Evolutionary conservation across 2,329 filamentous ascomycete species (phyloP).

Genomic region (Beauveria bassiana): DNA sequence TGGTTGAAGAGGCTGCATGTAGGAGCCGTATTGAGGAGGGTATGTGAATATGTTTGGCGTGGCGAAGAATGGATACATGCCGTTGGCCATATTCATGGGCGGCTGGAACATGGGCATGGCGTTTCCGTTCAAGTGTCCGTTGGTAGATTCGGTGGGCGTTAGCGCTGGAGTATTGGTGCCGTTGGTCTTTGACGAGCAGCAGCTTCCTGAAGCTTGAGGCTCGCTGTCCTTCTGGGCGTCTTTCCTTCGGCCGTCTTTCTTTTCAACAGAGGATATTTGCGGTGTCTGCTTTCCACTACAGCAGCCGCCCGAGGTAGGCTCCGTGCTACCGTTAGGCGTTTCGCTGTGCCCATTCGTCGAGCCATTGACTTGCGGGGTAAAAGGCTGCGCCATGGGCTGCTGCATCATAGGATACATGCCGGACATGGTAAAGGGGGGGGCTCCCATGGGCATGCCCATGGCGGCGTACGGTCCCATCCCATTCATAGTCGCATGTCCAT

Average conservation of each 20-base stretch:
- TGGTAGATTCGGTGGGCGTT: constrained; percentile 19
- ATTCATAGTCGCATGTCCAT: constrained; percentile 13
- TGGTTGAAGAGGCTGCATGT: constrained; percentile 46
- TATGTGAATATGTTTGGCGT: constrained; percentile 44
- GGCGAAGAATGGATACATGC: constrained; percentile 33
- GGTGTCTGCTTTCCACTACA: constrained; percentile 14
- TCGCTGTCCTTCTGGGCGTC: background rate
- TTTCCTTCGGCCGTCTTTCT: background rate
- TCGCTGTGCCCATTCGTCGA: constrained; percentile 19
- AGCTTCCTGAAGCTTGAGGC: constrained; percentile 20
- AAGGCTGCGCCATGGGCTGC: constrained; percentile 20
- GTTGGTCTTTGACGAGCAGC: constrained; percentile 29
- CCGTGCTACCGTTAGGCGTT: background rate
- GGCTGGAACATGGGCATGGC: constrained; percentile 28
- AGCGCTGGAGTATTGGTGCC: background rate
- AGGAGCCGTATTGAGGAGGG: constrained; percentile 47
- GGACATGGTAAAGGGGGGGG: constrained; percentile 18
- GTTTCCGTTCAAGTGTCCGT: constrained; percentile 18
- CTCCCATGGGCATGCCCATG: constrained; percentile 21
- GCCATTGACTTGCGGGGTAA: constrained; percentile 16
- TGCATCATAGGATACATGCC: constrained; percentile 27
- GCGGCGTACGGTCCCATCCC: constrained; percentile 21
- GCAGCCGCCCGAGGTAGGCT: constrained; percentile 16
- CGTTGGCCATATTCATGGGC: constrained; percentile 28
- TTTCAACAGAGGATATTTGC: background rate